These are phyloP conservation scores for Trichoderma atroviride DNA, from an alignment of 2,329 filamentous ascomycete genomes.

Conservation along the genomic window DNA sequence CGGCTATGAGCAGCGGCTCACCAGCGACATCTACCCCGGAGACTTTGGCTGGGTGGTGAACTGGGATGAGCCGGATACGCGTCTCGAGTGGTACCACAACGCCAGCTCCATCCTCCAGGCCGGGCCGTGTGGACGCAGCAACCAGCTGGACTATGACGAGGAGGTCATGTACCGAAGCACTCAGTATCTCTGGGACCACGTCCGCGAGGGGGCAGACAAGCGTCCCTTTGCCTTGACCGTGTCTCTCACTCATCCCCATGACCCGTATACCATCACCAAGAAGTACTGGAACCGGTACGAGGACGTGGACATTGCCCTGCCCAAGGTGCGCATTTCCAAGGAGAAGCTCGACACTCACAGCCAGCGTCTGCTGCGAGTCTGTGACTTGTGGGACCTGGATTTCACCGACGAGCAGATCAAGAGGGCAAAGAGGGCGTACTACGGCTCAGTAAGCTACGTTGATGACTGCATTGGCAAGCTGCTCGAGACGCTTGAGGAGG, in stretches of 20 bases:
- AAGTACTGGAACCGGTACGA: conserved; percentile 95
- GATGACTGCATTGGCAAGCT: conserved; percentile 89
- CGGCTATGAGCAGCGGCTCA: conserved; percentile 88
- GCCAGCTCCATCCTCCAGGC: conserved; percentile 91
- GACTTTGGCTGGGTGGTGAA: conserved; percentile 95
- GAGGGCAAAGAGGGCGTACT: conserved; percentile 84
- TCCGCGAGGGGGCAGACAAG: conserved; percentile 72
- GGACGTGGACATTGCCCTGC: conserved; percentile 81
- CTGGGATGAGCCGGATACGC: conserved; percentile 86
- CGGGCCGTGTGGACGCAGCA: conserved; percentile 84
- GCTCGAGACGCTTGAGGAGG: conserved; percentile 75
- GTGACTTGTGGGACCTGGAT: conserved; percentile 81
- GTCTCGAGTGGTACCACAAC: conserved; percentile 96
- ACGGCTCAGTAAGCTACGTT: conserved; percentile 89
- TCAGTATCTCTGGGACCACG: conserved; percentile 89
- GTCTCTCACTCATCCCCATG: conserved; percentile 91
- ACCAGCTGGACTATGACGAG: conserved; percentile 94
- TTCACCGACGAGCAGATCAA: conserved; percentile 86
- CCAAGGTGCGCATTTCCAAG: conserved; percentile 75
- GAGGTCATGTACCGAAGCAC: conserved; percentile 91
- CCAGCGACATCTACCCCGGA: conserved; percentile 93
- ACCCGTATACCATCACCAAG: conserved; percentile 90
- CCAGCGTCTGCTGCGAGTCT: conserved; percentile 81
- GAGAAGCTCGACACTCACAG: conserved; percentile 86
- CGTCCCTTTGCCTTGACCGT: conserved; percentile 87